A percentile compares a stretch with the other conserved stretches of the same genome.
These are phyloP conservation scores for Perilla frutescens DNA, from an alignment of 257 asterid genomes.

Conservation along the genomic window DNA sequence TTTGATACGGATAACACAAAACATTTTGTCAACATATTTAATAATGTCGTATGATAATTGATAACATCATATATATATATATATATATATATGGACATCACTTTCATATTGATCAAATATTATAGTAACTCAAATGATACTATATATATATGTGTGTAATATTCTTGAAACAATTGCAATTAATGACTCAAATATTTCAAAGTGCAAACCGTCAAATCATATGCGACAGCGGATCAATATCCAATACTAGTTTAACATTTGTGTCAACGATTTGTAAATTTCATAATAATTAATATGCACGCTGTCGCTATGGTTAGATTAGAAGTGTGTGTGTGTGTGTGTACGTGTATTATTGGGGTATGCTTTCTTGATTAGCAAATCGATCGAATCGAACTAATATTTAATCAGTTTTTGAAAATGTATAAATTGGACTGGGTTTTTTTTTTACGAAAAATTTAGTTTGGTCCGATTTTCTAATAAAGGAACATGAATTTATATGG, in stretches of 20 bases:
- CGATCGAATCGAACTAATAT: too few species aligned
- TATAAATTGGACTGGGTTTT: too few species aligned
- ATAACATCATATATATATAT: constrained; percentile 2
- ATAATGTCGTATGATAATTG: background rate
- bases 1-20: background rate
- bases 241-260: background rate
- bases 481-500: too few species aligned
- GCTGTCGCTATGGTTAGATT: too few species aligned
- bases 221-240: background rate
- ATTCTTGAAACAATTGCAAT: background rate
- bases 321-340: too few species aligned
- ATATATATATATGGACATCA: background rate
- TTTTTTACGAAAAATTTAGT: too few species aligned
- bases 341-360: too few species aligned
- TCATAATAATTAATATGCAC: too few species aligned
- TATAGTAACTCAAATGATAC: background rate
- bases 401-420: too few species aligned
- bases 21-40: constrained; percentile 22
- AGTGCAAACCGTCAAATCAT: background rate
- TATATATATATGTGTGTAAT: background rate
- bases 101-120: background rate
- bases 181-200: background rate
- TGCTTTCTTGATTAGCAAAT: too few species aligned
- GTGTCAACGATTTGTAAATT: background rate
- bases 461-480: too few species aligned